Percentiles rank a stretch among this genome's conserved stretches.
Evolutionary conservation across 1,284 basidiomycete genomes (phyloP).

Genomic region (Cryptococcus neoformans): DNA sequence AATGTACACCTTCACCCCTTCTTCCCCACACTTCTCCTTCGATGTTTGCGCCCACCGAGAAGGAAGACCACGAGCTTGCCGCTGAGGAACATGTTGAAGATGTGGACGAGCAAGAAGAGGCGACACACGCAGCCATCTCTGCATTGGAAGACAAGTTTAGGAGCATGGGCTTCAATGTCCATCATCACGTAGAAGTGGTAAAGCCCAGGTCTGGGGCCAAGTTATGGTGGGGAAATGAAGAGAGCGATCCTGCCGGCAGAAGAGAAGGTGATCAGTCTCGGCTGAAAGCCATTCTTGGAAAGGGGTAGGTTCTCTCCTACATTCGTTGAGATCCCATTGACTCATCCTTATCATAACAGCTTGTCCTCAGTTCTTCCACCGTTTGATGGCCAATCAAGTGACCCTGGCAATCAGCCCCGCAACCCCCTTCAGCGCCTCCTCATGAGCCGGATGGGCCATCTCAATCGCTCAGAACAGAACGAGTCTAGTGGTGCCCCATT

Average conservation of each 20-base stretch:
- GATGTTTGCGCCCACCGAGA: background rate
- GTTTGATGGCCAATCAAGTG: slow-evolving; percentile 8
- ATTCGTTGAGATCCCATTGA: slow-evolving; percentile 6
- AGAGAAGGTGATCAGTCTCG: slow-evolving; percentile 25
- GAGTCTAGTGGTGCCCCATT: slow-evolving; percentile 10
- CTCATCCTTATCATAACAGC: slow-evolving; percentile 5
- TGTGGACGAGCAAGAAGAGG: slow-evolving; percentile 4
- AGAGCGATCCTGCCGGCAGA: slow-evolving; percentile 30
- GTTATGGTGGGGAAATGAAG: slow-evolving; percentile 40
- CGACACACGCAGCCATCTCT: slow-evolving; percentile 9
- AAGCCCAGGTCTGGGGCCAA: slow-evolving; percentile 18
- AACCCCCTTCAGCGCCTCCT: slow-evolving; percentile 11
- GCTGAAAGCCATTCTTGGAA: slow-evolving; percentile 21
- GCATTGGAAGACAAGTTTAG: slow-evolving; percentile 18
- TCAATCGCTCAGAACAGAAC: background rate
- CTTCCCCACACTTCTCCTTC: slow-evolving; percentile 45
- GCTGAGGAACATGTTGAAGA: slow-evolving; percentile 1
- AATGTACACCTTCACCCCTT: slow-evolving; percentile 69
- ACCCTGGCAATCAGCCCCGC: background rate
- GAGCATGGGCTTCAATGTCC: slow-evolving; percentile 17
- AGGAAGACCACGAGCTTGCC: background rate
- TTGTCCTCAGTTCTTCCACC: slow-evolving; percentile 14
- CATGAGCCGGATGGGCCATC: slow-evolving; percentile 5
- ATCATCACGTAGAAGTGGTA: slow-evolving; percentile 14
- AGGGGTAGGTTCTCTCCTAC: slow-evolving; percentile 8